Conservation (phyloP, 2,329 filamentous ascomycete species). For the Aspergillus thermomutatus region DNA sequence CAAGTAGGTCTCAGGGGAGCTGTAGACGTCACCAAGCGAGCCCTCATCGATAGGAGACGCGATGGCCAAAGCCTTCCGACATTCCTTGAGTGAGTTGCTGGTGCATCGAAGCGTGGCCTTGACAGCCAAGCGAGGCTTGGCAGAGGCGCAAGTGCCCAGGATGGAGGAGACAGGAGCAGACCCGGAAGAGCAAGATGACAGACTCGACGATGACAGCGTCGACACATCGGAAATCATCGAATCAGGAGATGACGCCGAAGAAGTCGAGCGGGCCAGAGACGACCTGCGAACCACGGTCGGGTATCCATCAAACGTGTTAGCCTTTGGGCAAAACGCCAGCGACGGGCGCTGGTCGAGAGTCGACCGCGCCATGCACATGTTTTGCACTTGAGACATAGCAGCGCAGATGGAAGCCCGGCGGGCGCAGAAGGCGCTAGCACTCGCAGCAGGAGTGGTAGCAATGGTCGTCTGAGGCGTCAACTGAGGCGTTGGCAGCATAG, state of each 20-base stretch:
- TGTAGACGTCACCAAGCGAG: slow-evolving; percentile 30
- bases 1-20: slow-evolving; percentile 33
- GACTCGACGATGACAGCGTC: slow-evolving; percentile 51
- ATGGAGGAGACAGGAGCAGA: slow-evolving; percentile 47
- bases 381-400: slow-evolving; percentile 58
- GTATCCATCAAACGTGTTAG: slow-evolving; percentile 46
- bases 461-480: slow-evolving; percentile 56
- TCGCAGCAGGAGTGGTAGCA: slow-evolving; percentile 60
- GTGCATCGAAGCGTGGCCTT: slow-evolving; percentile 41
- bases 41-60: slow-evolving; percentile 38
- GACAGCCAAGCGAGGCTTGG: slow-evolving; percentile 34
- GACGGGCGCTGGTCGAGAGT: slow-evolving; percentile 51
- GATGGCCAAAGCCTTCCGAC: slow-evolving; percentile 33
- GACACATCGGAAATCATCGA: slow-evolving; percentile 62
- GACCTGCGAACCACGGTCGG: slow-evolving; percentile 48
- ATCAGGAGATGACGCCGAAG: slow-evolving; percentile 56
- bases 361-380: slow-evolving; percentile 53
- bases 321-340: slow-evolving; percentile 31
- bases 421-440: slow-evolving; percentile 47
- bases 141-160: slow-evolving; percentile 27
- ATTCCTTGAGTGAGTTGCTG: slow-evolving; percentile 36
- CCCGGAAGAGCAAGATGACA: slow-evolving; percentile 53
- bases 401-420: slow-evolving; percentile 57
- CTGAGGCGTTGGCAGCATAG: slow-evolving; percentile 59
- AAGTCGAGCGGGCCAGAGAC: slow-evolving; percentile 51